Base-by-base conservation (phyloP, 108 stramenopile genomes). In the Fragilaria radians region DNA sequence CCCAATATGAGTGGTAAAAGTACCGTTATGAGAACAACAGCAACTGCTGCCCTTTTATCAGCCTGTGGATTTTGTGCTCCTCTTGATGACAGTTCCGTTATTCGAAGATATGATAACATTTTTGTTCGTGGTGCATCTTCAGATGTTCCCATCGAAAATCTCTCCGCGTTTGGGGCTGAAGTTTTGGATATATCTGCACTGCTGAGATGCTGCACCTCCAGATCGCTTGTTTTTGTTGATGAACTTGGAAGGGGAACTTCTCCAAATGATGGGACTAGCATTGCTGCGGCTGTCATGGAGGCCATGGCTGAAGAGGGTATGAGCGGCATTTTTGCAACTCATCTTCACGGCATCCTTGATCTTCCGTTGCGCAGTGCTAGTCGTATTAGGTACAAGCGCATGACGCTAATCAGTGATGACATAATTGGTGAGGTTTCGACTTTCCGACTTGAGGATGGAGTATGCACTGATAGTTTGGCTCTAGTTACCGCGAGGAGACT, bases 1-100 rank as follows among this genome's bases (percentile, higher is more conserved):
- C 97, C 97, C 5, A 98, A 98, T 73, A 96, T 96, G 97, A 77
- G 73, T 59, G 97, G 97, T 18, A 96, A 96, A 64, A 80, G 77
- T 52, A 98, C 97, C 3, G 54, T 98, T 30, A 96, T 98, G 97
- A 71, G 97, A 55, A 70, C 91, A 3, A 81, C 85, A 14, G 85
- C 95, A 5, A 90, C 94, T 21, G 93, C 94, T 1, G 90, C 95
- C 0, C 63, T 96, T 30, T 58, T 98, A 57, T 75, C 83, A n/a
- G 62, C 66, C n/a, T 85, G 77, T 24, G 92, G 92, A 1, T 60
- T 93, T 11, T 93, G 88, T 68, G 86, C 88, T 34, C 92, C 92
- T n/a, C 63, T 89, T 5, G 52, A 32, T 3, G 28, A 53, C 32
- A 79, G 72, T 7, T 89, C 88, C 24, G 28, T 25, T 27, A 50